Evolutionary conservation across 208 protist genomes (phyloP), one percentile per base, ranked within the genome.

Genomic region (Leptomonas pyrrhocoris): DNA sequence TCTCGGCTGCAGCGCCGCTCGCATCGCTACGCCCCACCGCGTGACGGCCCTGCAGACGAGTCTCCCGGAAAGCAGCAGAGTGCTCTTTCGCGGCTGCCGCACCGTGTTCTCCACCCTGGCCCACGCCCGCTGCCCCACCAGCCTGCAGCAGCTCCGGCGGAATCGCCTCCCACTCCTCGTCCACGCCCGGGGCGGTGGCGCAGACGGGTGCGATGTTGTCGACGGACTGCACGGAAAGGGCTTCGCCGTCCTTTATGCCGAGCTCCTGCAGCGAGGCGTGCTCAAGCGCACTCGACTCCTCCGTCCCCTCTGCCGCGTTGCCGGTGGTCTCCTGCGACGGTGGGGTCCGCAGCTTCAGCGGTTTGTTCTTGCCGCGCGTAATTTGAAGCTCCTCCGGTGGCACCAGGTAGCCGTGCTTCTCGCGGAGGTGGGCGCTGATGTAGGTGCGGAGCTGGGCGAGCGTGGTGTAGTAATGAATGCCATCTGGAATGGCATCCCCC

Each of bases 391-490:
- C 69, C 31, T 85, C 73, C 12, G 80, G 42, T 12, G 78, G 77
- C 21, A 93, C 68, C 0, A 87, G 67, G 56, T 78, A 89, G 43
- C 85, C 78, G 74, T 93, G 88, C 23, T 72, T 54, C 51, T 84
- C 67, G 16, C 74, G 56, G 6, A 93, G 75, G 40, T 79, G 77
- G 36, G 76, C 75, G 48, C 79, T 77, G 36, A 96, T 77, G 30
- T 74, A 60, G n/a, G 43, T 49, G 30, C 77, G 82, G 5, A 96
- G 80, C 55, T 93, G 74, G 12, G 31, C 60, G 1, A 93, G 63
- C 5, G 84, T 94, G 7, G 81, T 93, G 77, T 62, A 83, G 75
- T 89, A 73, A 55, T 91, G 84, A 36, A 95, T 73, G 53, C 77
- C 81, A 27, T 68, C 69, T 27, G 60, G 50, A 16, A 65, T 69